Percentiles rank a stretch among this genome's conserved stretches.
phyloP scores from a whole-genome alignment of 108 stramenopile species.

The Nannochloropsis granulata region DNA sequence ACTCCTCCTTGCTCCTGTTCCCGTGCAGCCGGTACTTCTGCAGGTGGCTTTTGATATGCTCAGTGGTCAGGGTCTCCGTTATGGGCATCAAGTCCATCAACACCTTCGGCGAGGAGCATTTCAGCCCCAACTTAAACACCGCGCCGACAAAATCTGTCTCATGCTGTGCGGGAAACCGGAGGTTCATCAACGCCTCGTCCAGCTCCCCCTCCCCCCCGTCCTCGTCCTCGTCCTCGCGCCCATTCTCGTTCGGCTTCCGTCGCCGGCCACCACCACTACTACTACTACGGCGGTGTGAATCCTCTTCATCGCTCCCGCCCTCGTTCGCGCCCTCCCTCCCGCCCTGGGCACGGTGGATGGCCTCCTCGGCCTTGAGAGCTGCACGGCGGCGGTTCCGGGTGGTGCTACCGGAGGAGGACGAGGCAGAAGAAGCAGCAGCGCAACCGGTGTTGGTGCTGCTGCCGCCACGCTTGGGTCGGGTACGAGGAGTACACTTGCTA shows the following conservation, averaged over 20 bases:
- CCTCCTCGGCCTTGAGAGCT: not conserved
- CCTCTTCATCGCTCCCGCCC: not conserved
- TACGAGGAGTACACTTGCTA: not conserved
- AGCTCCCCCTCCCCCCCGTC: not conserved
- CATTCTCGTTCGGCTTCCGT: not conserved
- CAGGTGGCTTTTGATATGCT: conserved; percentile 84
- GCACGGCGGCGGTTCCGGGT: not conserved
- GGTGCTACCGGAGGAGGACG: not conserved
- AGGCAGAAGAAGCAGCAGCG: not conserved
- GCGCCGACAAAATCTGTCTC: conserved; percentile 28
- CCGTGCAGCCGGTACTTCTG: conserved; percentile 86
- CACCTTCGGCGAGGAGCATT: conserved; percentile 72
- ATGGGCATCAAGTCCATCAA: conserved; percentile 74
- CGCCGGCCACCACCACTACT: not conserved
- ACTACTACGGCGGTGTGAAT: not conserved
- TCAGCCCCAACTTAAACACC: conserved; percentile 80
- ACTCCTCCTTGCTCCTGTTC: conserved; percentile 66
- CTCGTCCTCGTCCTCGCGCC: not conserved
- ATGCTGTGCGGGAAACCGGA: not conserved
- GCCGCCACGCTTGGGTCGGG: not conserved
- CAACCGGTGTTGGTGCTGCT: not conserved
- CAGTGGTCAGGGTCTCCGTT: conserved; percentile 56
- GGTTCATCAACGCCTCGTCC: not conserved
- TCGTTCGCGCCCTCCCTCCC: not conserved
- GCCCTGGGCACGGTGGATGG: not conserved